Conservation (phyloP, 1,139 yeast genomes). For the Scheffersomyces illinoinensis region DNA sequence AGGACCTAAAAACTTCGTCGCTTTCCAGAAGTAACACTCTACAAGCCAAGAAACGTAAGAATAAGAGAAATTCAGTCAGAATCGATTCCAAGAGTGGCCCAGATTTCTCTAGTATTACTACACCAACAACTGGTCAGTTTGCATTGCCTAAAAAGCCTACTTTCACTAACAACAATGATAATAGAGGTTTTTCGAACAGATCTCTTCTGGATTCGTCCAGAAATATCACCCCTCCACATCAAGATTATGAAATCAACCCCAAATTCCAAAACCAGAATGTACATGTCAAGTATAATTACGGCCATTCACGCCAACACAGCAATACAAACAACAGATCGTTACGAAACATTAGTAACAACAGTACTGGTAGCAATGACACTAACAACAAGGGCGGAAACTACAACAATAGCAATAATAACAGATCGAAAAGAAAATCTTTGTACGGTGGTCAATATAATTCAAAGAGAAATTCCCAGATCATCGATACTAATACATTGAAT, state of each 20-base stretch:
- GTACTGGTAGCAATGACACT: slow-evolving; percentile 3
- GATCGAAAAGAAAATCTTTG: slow-evolving; percentile 22
- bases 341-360: not conserved
- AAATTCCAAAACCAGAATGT: slow-evolving; percentile 10
- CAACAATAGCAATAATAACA: slow-evolving; percentile 18
- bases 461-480: slow-evolving; percentile 17
- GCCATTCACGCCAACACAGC: slow-evolving; percentile 3
- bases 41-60: slow-evolving; percentile 28
- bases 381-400: slow-evolving; percentile 12
- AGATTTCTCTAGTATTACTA: slow-evolving; percentile 19
- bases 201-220: slow-evolving; percentile 6
- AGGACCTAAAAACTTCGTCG: slow-evolving; percentile 8
- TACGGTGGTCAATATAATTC: slow-evolving; percentile 9
- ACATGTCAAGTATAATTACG: slow-evolving; percentile 7
- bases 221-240: slow-evolving; percentile 31
- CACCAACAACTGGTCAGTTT: slow-evolving; percentile 22
- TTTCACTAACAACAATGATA: slow-evolving; percentile 6
- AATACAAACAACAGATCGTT: not conserved
- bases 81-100: slow-evolving; percentile 25
- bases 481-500: slow-evolving; percentile 15
- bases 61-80: slow-evolving; percentile 33
- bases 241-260: slow-evolving; percentile 12
- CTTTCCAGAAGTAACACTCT: slow-evolving; percentile 28
- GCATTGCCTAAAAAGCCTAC: slow-evolving; percentile 23
- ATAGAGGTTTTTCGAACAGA: slow-evolving; percentile 6